Percentiles rank a stretch among this genome's conserved stretches.
Evolutionary conservation across 768 basidiomycete genomes (phyloP).

Genomic region (Hygrophoropsis aurantiaca): DNA sequence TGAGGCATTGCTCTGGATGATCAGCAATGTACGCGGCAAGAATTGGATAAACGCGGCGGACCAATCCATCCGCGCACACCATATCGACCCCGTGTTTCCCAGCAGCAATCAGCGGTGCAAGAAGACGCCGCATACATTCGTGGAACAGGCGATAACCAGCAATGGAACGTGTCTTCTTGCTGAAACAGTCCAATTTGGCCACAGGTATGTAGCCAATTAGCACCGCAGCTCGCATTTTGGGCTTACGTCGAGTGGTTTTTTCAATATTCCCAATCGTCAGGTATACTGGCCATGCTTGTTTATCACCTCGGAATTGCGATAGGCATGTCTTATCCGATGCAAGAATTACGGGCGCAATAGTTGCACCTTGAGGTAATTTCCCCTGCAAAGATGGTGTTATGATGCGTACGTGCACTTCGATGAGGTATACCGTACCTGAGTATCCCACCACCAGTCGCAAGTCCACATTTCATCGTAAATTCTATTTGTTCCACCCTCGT

Average conservation of each 20-base stretch:
- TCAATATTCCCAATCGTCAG: conserved; percentile 41
- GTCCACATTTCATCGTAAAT: conserved; percentile 37
- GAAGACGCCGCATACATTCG: conserved; percentile 29
- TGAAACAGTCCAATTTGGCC: conserved; percentile 27
- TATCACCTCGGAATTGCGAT: conserved; percentile 36
- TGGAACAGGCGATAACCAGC: conserved; percentile 32
- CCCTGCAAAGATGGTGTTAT: too few relatives aligned
- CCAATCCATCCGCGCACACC: conserved; percentile 34
- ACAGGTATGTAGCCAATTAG: conserved; percentile 40
- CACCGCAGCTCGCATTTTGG: conserved; percentile 31
- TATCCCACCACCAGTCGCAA: conserved; percentile 36
- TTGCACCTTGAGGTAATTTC: conserved; percentile 13
- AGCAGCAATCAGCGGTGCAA: conserved; percentile 31
- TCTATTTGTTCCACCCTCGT: too few relatives aligned
- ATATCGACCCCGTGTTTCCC: conserved; percentile 31
- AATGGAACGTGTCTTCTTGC: conserved; percentile 5
- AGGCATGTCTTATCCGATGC: conserved; percentile 46
- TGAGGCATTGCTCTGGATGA: conserved; percentile 45
- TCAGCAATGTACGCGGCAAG: too few relatives aligned
- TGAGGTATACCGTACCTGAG: too few relatives aligned
- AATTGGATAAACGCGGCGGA: conserved; percentile 32
- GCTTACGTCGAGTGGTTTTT: conserved; percentile 37
- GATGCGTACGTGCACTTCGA: too few relatives aligned
- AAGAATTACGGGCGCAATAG: conserved; percentile 43
- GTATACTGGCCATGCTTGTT: conserved; percentile 45